These are phyloP conservation scores for Candida arabinofermentans DNA, from an alignment of 805 yeast genomes.

Conservation along the genomic window DNA sequence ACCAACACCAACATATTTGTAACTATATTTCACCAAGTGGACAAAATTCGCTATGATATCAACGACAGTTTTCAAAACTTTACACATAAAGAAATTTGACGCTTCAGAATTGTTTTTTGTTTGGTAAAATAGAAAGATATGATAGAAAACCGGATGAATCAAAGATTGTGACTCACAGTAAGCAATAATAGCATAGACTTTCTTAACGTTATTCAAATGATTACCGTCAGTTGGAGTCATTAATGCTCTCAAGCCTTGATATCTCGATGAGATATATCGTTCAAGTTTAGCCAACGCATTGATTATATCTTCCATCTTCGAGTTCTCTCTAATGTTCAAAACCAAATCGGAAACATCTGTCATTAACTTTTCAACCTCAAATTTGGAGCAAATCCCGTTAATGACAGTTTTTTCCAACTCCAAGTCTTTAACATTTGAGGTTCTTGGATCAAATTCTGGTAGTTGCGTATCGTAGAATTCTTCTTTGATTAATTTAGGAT, in stretches of 20 bases:
- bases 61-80: conserved; percentile 27
- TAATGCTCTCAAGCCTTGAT: conserved; percentile 27
- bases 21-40: conserved; percentile 31
- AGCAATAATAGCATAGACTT: conserved; percentile 17
- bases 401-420: conserved; percentile 40
- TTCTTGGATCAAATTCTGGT: conserved; percentile 37
- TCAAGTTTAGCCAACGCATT: conserved; percentile 36
- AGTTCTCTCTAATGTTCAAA: conserved; percentile 36
- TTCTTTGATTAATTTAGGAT: conserved; percentile 36
- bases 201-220: conserved; percentile 20
- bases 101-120: conserved; percentile 28
- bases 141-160: conserved; percentile 37
- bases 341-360: conserved; percentile 34
- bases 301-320: conserved; percentile 37
- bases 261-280: conserved; percentile 25
- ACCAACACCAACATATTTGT: conserved; percentile 29
- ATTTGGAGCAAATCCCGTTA: conserved; percentile 28
- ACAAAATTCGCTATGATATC: conserved; percentile 36
- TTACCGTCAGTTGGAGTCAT: conserved; percentile 23
- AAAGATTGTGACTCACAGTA: conserved; percentile 30
- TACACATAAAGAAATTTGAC: conserved; percentile 36
- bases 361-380: conserved; percentile 28
- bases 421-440: conserved; percentile 35
- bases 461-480: conserved; percentile 47
- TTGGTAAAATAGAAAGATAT: conserved; percentile 40